Evolutionary conservation across 768 basidiomycete genomes (phyloP).

Genomic region (Galerina sulciceps): DNA sequence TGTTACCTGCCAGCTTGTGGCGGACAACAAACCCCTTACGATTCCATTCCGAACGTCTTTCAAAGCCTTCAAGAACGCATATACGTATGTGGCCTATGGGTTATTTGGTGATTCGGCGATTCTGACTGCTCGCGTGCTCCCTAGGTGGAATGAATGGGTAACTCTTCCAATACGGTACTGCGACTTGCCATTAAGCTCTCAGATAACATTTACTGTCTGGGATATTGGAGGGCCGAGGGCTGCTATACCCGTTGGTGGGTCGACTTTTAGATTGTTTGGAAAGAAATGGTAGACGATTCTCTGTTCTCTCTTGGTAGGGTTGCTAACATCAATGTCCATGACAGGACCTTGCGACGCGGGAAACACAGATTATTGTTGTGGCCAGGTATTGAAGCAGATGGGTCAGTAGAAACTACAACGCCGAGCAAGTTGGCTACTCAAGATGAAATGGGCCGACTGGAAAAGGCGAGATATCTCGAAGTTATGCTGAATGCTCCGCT

Average conservation of each 20-base stretch:
- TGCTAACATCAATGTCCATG: not conserved
- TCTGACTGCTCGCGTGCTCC: not conserved
- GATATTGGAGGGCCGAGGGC: slow-evolving; percentile 86
- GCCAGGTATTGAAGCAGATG: slow-evolving; percentile 85
- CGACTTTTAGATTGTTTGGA: slow-evolving; percentile 89
- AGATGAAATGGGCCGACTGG: slow-evolving; percentile 95
- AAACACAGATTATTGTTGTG: slow-evolving; percentile 90
- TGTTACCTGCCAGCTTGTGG: slow-evolving; percentile 89
- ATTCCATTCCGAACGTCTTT: slow-evolving; percentile 91
- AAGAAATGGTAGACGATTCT: slow-evolving; percentile 77
- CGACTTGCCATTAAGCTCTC: slow-evolving; percentile 87
- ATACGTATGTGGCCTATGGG: slow-evolving; percentile 55
- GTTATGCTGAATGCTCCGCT: not conserved
- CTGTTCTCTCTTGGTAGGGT: not conserved
- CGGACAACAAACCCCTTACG: slow-evolving; percentile 92
- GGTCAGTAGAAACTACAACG: slow-evolving; percentile 77
- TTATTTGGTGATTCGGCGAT: not conserved
- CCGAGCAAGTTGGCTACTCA: slow-evolving; percentile 81
- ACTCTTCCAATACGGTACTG: slow-evolving; percentile 91
- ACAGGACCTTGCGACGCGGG: slow-evolving; percentile 84
- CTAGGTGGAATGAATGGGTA: slow-evolving; percentile 96
- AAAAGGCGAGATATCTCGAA: slow-evolving; percentile 62
- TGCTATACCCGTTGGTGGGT: slow-evolving; percentile 86
- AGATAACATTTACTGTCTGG: slow-evolving; percentile 95
- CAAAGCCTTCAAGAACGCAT: slow-evolving; percentile 87